Evolutionary conservation across 1,284 basidiomycete species (phyloP).

Genomic region (Trichosporon asahii): DNA sequence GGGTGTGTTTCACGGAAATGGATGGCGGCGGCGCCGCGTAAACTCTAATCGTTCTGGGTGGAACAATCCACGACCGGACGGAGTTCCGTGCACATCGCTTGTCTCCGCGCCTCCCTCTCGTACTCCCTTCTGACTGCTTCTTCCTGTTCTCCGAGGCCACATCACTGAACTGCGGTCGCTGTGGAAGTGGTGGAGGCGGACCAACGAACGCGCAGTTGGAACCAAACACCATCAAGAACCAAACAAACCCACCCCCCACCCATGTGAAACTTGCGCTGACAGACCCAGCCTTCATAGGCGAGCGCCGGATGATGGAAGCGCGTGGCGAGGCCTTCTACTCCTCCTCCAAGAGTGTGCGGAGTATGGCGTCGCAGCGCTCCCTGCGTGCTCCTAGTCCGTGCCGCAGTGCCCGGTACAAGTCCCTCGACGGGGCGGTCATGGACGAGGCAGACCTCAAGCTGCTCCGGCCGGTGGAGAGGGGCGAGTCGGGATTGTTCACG

Average conservation of each 20-base stretch:
- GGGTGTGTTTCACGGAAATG: too few species aligned
- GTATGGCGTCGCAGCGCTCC: not conserved
- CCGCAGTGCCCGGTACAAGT: constrained; percentile 1
- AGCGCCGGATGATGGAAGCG: not conserved
- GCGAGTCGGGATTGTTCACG: not conserved
- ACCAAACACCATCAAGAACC: not conserved
- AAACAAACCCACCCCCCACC: not conserved
- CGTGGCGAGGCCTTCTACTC: not conserved
- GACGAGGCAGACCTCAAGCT: constrained; percentile 1
- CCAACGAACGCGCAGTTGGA: not conserved
- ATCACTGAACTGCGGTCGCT: too few species aligned
- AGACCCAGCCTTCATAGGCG: not conserved
- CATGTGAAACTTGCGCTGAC: not conserved
- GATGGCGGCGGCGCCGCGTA: too few species aligned
- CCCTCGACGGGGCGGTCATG: not conserved
- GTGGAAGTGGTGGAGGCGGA: too few species aligned
- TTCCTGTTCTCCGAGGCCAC: too few species aligned
- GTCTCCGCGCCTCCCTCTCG: too few species aligned
- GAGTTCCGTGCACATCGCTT: too few species aligned
- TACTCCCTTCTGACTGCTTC: too few species aligned
- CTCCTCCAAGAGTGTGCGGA: not conserved
- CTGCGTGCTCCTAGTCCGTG: constrained; percentile 4
- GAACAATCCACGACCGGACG: too few species aligned
- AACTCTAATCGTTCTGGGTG: too few species aligned
- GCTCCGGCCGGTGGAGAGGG: not conserved